These are phyloP conservation scores for Albifimbria verrucaria DNA, from an alignment of 2,329 filamentous ascomycete genomes.

Conservation along the genomic window DNA sequence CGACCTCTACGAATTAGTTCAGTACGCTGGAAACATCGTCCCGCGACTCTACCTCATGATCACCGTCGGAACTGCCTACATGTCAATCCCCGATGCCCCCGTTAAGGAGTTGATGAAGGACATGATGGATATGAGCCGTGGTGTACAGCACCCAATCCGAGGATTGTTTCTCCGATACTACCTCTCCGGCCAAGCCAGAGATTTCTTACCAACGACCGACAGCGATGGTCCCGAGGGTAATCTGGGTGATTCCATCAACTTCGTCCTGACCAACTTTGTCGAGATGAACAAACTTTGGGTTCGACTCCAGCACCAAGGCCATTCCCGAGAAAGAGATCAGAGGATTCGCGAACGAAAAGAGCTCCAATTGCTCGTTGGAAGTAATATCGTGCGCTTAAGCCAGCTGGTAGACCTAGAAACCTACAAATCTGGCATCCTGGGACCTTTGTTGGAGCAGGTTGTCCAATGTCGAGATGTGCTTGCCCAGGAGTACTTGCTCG, in stretches of 20 bases:
- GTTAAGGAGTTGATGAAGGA: conserved; percentile 99
- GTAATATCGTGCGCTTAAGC: conserved; percentile 91
- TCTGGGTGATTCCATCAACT: conserved; percentile 95
- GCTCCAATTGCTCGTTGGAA: conserved; percentile 90
- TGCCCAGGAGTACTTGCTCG: conserved; percentile 93
- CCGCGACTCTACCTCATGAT: conserved; percentile 98
- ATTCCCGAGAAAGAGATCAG: conserved; percentile 90
- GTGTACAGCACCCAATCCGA: conserved; percentile 93
- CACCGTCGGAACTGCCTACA: conserved; percentile 97
- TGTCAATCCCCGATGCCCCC: conserved; percentile 95
- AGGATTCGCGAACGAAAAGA: conserved; percentile 93
- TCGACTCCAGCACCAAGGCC: conserved; percentile 92
- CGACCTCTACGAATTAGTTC: conserved; percentile 95
- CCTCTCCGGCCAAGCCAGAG: conserved; percentile 88
- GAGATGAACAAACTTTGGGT: conserved; percentile 99
- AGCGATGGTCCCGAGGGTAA: conserved; percentile 94
- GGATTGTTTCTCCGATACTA: conserved; percentile 96
- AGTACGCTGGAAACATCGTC: conserved; percentile 97
- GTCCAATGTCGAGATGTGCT: conserved; percentile 96
- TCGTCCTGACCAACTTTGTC: conserved; percentile 96
- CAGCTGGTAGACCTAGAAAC: conserved; percentile 92
- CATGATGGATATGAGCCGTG: conserved; percentile 99
- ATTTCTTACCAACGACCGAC: conserved; percentile 76
- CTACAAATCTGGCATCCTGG: conserved; percentile 88
- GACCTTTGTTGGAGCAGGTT: conserved; percentile 89